These are phyloP conservation scores for Geotrichum phurueaensis DNA, from an alignment of 1,139 yeast genomes.

Conservation along the genomic window DNA sequence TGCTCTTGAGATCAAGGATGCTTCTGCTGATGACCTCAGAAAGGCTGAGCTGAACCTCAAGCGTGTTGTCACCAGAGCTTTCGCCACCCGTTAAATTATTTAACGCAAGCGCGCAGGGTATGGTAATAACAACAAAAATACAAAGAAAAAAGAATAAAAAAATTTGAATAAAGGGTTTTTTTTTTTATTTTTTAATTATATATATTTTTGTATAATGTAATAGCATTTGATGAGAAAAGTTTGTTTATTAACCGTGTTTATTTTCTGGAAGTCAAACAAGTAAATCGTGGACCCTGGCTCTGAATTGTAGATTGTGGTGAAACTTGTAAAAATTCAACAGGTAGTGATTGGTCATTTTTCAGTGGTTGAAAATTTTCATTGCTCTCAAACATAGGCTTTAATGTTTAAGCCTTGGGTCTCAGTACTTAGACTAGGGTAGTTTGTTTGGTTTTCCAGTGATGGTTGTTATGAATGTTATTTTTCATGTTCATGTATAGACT, in stretches of 20 bases:
- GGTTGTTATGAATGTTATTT: not conserved
- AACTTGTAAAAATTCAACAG: no score
- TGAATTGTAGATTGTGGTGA: no score
- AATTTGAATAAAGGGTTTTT: not conserved
- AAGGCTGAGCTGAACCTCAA: slow-evolving; percentile 98
- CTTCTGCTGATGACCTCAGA: slow-evolving; percentile 95
- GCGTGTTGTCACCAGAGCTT: slow-evolving; percentile 99
- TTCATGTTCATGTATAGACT: not conserved
- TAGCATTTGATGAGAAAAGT: not conserved
- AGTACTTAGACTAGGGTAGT: no score
- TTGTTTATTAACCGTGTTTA: not conserved
- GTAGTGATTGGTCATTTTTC: no score
- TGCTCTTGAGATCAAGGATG: slow-evolving; percentile 95
- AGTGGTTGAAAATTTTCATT: no score
- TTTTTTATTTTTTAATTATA: not conserved
- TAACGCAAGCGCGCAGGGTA: not conserved
- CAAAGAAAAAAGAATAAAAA: not conserved
- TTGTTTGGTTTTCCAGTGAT: no score
- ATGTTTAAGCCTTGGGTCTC: no score
- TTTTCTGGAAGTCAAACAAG: no score
- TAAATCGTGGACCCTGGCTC: no score
- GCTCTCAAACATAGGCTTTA: no score
- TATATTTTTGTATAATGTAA: not conserved
- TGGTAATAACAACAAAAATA: not conserved
- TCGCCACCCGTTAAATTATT: slow-evolving; percentile 82